phyloP scores from a whole-genome alignment of 2,329 filamentous ascomycete genomes.

The Fusarium sp. region DNA sequence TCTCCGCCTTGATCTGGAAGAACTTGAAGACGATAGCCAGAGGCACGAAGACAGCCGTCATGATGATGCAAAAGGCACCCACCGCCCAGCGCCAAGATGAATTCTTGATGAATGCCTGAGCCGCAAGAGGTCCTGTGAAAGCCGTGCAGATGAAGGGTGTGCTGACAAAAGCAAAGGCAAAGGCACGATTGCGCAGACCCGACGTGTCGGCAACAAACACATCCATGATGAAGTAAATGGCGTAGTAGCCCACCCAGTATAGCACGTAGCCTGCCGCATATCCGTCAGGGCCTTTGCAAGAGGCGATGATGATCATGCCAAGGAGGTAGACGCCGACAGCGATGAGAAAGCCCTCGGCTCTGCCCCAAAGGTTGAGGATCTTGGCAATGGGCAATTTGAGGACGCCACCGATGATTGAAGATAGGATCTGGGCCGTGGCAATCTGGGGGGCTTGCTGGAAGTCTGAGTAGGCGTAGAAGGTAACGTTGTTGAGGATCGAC shows the following conservation, averaged over 20 bases:
- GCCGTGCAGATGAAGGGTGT: slow-evolving; percentile 53
- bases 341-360: slow-evolving; percentile 50
- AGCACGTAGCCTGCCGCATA: slow-evolving; percentile 63
- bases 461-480: slow-evolving; percentile 36
- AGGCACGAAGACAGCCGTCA: slow-evolving; percentile 28
- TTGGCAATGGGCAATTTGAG: slow-evolving; percentile 51
- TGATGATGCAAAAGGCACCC: slow-evolving; percentile 5
- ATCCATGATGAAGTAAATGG: slow-evolving; percentile 45
- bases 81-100: slow-evolving; percentile 57
- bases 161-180: slow-evolving; percentile 47
- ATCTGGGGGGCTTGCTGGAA: slow-evolving; percentile 53
- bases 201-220: slow-evolving; percentile 50
- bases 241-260: slow-evolving; percentile 63
- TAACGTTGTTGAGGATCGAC: slow-evolving; percentile 52
- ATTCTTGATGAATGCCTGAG: slow-evolving; percentile 70
- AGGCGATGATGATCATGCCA: slow-evolving; percentile 67
- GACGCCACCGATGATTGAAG: slow-evolving; percentile 48
- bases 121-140: slow-evolving; percentile 34
- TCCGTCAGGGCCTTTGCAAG: slow-evolving; percentile 61
- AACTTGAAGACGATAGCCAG: slow-evolving; percentile 13
- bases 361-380: slow-evolving; percentile 53
- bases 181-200: slow-evolving; percentile 46
- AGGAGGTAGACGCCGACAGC: slow-evolving; percentile 51
- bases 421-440: slow-evolving; percentile 58
- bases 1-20: neutral